These are phyloP conservation scores for Podospora pseudopauciseta DNA, from an alignment of 495 filamentous ascomycete species.

Conservation along the genomic window DNA sequence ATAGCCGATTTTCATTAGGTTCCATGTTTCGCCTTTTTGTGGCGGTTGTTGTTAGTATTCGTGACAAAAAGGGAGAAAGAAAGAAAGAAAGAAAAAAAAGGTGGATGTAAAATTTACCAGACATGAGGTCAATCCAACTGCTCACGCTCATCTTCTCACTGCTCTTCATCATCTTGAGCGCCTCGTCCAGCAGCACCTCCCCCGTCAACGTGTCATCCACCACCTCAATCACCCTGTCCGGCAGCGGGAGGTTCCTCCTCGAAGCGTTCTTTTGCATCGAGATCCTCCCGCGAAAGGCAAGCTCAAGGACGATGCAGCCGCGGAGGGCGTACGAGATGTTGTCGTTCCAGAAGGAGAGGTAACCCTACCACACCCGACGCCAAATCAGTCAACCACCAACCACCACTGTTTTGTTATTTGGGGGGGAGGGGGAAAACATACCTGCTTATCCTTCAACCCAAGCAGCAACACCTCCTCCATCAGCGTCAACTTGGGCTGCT, in stretches of 20 bases:
- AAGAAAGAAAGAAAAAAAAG: neutral
- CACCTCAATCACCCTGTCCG: constrained; percentile 92
- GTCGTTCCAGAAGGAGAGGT: constrained; percentile 99
- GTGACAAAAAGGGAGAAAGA: neutral
- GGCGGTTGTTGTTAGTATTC: constrained; percentile 6
- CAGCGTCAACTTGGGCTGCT: constrained; percentile 94
- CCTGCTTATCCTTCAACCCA: constrained; percentile 98
- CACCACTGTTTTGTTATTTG: too few species aligned
- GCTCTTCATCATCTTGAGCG: constrained; percentile 99
- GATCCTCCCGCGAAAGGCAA: constrained; percentile 92
- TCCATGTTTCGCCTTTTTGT: constrained; percentile 90
- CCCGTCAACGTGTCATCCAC: constrained; percentile 95
- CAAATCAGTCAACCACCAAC: neutral
- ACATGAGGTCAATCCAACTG: constrained; percentile 98
- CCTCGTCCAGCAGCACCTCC: constrained; percentile 95
- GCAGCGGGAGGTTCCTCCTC: constrained; percentile 83
- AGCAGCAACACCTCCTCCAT: constrained; percentile 97
- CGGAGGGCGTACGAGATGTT: constrained; percentile 97
- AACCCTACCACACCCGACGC: constrained; percentile 57
- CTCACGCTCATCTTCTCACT: constrained; percentile 99
- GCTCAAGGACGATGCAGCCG: constrained; percentile 95
- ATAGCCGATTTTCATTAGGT: constrained; percentile 99
- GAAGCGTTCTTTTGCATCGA: constrained; percentile 98
- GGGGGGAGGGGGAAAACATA: constrained; percentile 36
- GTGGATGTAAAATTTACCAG: constrained; percentile 58